phyloP scores from a whole-genome alignment of 2,329 filamentous ascomycete genomes.

The Xylaria hypoxylon region DNA sequence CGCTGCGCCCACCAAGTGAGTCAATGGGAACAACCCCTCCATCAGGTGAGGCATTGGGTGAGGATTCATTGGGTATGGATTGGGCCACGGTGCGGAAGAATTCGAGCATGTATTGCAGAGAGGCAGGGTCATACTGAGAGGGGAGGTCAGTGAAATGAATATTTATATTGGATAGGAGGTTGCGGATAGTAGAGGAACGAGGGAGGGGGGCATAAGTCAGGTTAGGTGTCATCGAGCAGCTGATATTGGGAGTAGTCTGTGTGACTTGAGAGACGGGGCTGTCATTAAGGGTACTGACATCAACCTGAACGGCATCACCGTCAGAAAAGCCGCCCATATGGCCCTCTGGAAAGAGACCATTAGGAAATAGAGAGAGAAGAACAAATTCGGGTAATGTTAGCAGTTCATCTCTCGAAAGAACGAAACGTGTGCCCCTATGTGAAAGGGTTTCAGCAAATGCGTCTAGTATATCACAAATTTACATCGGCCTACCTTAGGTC shows the following conservation, averaged over 20 bases:
- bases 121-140: conserved; percentile 90
- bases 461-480: conserved; percentile 8
- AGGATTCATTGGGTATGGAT: conserved; percentile 85
- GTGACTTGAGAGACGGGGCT: conserved; percentile 45
- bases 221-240: conserved; percentile 37
- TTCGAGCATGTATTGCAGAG: conserved; percentile 98
- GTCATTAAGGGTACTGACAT: conserved; percentile 74
- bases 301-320: conserved; percentile 94
- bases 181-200: conserved; percentile 48
- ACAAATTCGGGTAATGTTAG: conserved; percentile 97
- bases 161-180: conserved; percentile 54
- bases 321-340: conserved; percentile 95
- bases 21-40: conserved; percentile 75
- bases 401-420: conserved; percentile 92
- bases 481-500: conserved; percentile 81
- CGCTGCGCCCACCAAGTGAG: conserved; percentile 68
- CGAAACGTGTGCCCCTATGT: conserved; percentile 87
- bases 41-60: conserved; percentile 73
- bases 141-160: conserved; percentile 58
- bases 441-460: conserved; percentile 39
- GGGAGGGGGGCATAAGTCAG: conserved; percentile 37
- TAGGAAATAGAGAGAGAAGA: conserved; percentile 95
- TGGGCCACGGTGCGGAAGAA: conserved; percentile 97
- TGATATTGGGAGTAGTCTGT: conserved; percentile 43
- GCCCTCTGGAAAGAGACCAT: conserved; percentile 96